Percentiles rank a stretch among this genome's conserved stretches.
phyloP scores from a whole-genome alignment of 257 asterid genomes.

The Handroanthus guayacan region DNA sequence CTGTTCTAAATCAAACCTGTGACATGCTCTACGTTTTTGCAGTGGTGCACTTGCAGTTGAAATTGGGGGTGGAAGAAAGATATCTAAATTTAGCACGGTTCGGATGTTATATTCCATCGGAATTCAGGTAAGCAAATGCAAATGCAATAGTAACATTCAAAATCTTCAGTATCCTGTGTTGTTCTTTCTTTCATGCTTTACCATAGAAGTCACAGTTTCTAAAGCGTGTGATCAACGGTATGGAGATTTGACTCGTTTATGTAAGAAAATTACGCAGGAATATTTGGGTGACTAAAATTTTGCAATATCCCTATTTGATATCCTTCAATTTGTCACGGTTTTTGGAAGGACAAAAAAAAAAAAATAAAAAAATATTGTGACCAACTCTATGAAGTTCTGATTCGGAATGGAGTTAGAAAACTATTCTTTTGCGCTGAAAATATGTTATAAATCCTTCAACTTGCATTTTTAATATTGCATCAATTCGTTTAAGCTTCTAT shows the following conservation, averaged over 20 bases:
- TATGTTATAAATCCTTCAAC: background rate
- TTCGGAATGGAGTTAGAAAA: too few relatives aligned
- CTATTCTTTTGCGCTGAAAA: too few relatives aligned
- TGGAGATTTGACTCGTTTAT: constrained; percentile 1
- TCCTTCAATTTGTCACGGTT: too few relatives aligned
- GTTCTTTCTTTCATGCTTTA: constrained; percentile 3
- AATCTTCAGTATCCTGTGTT: background rate
- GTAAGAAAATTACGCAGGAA: constrained; percentile 12
- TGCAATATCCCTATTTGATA: background rate
- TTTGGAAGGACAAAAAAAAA: too few relatives aligned
- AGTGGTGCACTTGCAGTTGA: constrained; percentile 84
- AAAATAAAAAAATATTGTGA: too few relatives aligned
- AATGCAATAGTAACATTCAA: constrained; percentile 17
- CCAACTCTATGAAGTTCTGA: too few relatives aligned
- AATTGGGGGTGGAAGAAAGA: constrained; percentile 96
- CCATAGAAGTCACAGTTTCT: background rate
- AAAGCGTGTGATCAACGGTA: constrained; percentile 16
- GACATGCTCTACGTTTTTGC: constrained; percentile 44
- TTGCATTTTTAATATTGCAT: background rate
- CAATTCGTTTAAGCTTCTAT: constrained; percentile 15
- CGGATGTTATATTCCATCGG: constrained; percentile 90
- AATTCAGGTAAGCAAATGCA: constrained; percentile 66
- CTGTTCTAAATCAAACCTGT: constrained; percentile 30
- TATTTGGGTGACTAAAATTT: background rate
- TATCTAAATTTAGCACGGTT: constrained; percentile 81